Base-by-base conservation (phyloP, 768 basidiomycete genomes). In the Lentinula detonsa region DNA sequence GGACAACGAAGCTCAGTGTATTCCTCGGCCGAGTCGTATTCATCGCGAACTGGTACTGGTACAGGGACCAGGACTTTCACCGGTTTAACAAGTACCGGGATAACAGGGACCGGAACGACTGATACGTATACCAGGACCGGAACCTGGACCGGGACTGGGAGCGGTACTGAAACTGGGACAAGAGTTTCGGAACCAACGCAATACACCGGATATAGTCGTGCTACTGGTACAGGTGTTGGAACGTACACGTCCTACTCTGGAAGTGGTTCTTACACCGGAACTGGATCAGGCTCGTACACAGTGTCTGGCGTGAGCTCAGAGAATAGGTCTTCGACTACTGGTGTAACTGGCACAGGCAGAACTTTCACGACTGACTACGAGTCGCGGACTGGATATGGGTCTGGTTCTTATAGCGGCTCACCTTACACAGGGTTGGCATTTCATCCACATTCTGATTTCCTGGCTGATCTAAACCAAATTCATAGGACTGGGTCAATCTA, bases 251-350 rank as follows among this genome's bases (percentile, higher is more conserved):
- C 59, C 79, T 50, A 78, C 74, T 40, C 75, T 75, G 23, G 82
- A 75, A 21, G 69, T 79, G 51, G 72, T 73, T 59, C 74, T 73
- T 45, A 78, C 74, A 34, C 74, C 16, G 59, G 35, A 33, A 58
- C 61, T 31, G 62, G 66, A 21, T 59, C 66, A 40, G 35, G 62
- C 28, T 64, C 65, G 31, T 65, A 63, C 31, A 60, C 64, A 40
- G 61, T 57, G 3, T 60, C 66, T 2, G 61, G 56, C 15, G 1
- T 18, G 5, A 37, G 74, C 35, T 62, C 62, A 18, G 68, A 73
- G 4, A 55, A 21, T 7, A 56, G 55, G 55, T 74, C 72, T 1
- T 37, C 50, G 33, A 42, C 28, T 18, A 50, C 50, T 18, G 59
- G 39, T 18, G 28, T 43, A 18, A 52, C 45, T 21, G 57, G 45